These are phyloP conservation scores for Aureobasidium sp. DNA, from an alignment of 2,329 filamentous ascomycete species.

Conservation along the genomic window DNA sequence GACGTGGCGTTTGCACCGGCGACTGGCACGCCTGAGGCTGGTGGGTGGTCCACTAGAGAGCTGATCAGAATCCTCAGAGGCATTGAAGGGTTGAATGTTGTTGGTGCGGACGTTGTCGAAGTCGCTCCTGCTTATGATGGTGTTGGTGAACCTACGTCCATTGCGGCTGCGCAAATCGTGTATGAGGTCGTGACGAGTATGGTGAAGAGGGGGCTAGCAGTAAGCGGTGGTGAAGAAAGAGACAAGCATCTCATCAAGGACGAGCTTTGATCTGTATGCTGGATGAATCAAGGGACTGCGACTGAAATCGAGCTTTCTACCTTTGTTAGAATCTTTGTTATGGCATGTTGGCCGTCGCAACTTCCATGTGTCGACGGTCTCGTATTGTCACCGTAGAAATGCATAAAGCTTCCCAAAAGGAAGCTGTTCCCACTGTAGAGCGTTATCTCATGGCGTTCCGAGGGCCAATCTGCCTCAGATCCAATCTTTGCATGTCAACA, in stretches of 20 bases:
- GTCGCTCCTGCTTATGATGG: conserved; percentile 80
- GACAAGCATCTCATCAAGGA: not conserved
- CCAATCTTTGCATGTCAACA: too few species aligned
- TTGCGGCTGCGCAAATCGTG: conserved; percentile 77
- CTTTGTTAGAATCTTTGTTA: too few species aligned
- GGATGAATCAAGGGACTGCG: too few species aligned
- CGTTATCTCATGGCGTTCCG: too few species aligned
- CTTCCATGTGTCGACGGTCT: too few species aligned
- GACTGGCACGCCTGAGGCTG: conserved; percentile 81
- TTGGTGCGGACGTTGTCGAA: conserved; percentile 86
- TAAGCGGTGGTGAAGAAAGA: not conserved
- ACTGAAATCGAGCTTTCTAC: too few species aligned
- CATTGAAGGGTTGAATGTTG: conserved; percentile 72
- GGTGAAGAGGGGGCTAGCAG: conserved; percentile 38
- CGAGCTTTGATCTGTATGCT: not conserved
- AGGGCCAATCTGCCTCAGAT: too few species aligned
- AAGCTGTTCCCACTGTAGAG: too few species aligned
- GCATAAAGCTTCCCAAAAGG: too few species aligned
- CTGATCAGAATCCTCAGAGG: conserved; percentile 75
- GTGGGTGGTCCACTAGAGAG: conserved; percentile 85
- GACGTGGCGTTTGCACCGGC: conserved; percentile 60
- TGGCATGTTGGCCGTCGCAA: too few species aligned
- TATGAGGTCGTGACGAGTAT: conserved; percentile 78
- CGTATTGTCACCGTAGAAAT: too few species aligned
- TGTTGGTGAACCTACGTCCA: conserved; percentile 66